A percentile compares a stretch with the other conserved stretches of the same genome.
Conservation (phyloP, 2,329 filamentous ascomycete genomes). For the Pseudogymnoascus sp. region DNA sequence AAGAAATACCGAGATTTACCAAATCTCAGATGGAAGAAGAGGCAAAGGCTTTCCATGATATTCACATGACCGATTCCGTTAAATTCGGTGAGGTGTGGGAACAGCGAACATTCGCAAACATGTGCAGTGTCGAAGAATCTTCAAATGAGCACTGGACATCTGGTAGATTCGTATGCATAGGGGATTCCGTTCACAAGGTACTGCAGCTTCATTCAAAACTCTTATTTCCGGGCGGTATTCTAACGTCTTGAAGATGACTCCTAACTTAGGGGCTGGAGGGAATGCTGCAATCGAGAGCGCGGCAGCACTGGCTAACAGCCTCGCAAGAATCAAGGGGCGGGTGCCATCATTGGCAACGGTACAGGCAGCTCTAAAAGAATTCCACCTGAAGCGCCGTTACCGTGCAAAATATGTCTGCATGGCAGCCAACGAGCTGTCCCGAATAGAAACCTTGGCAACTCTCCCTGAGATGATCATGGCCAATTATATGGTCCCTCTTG, state of each 20-base stretch:
- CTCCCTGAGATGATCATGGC: constrained; percentile 16
- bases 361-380: constrained; percentile 9
- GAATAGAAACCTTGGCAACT: constrained; percentile 19
- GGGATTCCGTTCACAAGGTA: constrained; percentile 12
- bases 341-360: not conserved
- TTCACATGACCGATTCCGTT: not conserved
- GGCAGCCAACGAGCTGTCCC: constrained; percentile 18
- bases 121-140: not conserved
- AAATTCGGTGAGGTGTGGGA: not conserved
- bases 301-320: constrained; percentile 10
- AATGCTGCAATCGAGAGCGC: constrained; percentile 13
- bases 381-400: constrained; percentile 16
- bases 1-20: not conserved
- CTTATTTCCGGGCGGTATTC: not conserved
- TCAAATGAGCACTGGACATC: constrained; percentile 10
- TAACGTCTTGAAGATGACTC: constrained; percentile 11
- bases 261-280: constrained; percentile 10
- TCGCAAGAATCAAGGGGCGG: not conserved
- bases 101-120: not conserved
- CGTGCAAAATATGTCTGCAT: constrained; percentile 18
- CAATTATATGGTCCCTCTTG: constrained; percentile 17
- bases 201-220: not conserved
- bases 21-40: not conserved
- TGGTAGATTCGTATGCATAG: constrained; percentile 7
- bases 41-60: not conserved